Base-by-base conservation (phyloP, 108 stramenopile genomes). In the Chaetoceros tenuissimus region DNA sequence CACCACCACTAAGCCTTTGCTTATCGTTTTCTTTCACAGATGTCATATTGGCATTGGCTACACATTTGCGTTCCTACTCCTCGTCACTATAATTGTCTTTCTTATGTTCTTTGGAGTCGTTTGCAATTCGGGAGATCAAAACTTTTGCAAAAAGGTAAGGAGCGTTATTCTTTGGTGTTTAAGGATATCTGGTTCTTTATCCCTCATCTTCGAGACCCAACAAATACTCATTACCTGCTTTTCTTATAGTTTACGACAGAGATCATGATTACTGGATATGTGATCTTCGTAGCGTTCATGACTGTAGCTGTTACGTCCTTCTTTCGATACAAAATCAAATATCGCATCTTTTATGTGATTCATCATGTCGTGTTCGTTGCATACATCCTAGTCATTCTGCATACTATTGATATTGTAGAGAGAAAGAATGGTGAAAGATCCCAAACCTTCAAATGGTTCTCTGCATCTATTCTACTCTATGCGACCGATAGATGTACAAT, bases 361-460 rank as follows among this genome's bases (percentile, higher is more conserved):
- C 69, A 71, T 28, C 68, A 69, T 53, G 24, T 62, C 24, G 67
- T 72, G 7, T 69, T 77, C 29, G 21, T 69, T 24, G 58, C 69
- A 63, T 77, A 73, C 53, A 48, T 69, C 5, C 29, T 77, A 24
- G 69, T 68, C 18, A 69, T 72, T 27, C 44, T 54, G 1, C 75
- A 77, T 46, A 77, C 75, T 20, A 49, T 77, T 31, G 75, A 73
- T 48, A 27, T 59, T 28, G 64, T 57, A 29, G 58, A 69, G 28
- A 51, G 75, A 31, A 52, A 29, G 18, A 64, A 52, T 17, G 49
- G 29, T 3, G 27, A 69, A 30, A 43, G 75, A 20, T 69, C 68
- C 28, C 75, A 77, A 43, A 73, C 72, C 2, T 77, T 77, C 59
- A 65, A 62, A 29, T 77, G 75, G 75, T 72, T 77, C 51, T 51